Conservation (phyloP, 257 asterid species). For the Solanum dulcamara region DNA sequence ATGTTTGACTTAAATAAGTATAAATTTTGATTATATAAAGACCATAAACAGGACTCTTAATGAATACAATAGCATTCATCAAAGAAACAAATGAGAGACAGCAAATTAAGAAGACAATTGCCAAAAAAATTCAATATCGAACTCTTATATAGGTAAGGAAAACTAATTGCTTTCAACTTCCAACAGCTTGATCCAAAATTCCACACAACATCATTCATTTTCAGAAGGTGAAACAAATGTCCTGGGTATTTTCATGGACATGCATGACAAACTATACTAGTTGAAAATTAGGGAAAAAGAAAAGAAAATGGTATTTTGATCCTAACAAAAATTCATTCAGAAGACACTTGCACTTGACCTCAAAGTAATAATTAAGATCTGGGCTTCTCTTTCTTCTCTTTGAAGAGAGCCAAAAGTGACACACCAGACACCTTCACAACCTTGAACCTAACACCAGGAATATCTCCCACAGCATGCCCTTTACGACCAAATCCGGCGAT, state of each 20-base stretch:
- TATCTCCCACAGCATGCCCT: conserved; percentile 1
- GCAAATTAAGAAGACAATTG: neutral
- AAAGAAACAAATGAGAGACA: neutral
- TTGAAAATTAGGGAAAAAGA: neutral
- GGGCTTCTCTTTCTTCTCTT: conserved; percentile 6
- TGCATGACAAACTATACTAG: neutral
- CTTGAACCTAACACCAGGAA: conserved; percentile 4
- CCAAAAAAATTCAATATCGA: too few species aligned
- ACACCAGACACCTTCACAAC: conserved; percentile 5
- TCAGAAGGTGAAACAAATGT: neutral
- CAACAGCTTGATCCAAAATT: neutral
- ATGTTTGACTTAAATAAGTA: too few species aligned
- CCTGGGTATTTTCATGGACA: neutral
- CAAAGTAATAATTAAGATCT: neutral
- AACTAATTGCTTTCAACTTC: neutral
- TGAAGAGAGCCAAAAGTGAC: conserved; percentile 3
- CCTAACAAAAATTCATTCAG: neutral
- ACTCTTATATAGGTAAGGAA: neutral
- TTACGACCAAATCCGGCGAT: conserved; percentile 5
- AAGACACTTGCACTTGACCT: neutral
- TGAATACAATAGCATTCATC: too few species aligned
- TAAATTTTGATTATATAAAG: too few species aligned
- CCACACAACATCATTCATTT: neutral
- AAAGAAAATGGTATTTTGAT: neutral
- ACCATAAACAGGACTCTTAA: too few species aligned